These are phyloP conservation scores for Sporodiniella umbellata DNA, from an alignment of 371 early-diverging fungal genomes.

Conservation along the genomic window DNA sequence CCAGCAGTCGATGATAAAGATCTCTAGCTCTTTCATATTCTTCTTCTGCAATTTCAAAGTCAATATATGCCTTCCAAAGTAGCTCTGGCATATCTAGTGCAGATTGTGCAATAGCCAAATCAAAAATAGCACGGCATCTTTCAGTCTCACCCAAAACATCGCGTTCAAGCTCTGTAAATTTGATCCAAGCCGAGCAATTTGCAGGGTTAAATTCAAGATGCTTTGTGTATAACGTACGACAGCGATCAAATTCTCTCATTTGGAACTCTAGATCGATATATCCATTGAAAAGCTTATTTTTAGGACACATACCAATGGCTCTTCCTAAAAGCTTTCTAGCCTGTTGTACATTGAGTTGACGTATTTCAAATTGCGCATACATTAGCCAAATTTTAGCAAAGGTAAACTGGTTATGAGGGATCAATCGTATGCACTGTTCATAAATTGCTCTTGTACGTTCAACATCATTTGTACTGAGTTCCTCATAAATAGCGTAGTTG, in stretches of 20 bases:
- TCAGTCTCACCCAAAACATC: constrained; percentile 82
- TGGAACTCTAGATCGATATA: constrained; percentile 95
- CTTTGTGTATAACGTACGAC: constrained; percentile 84
- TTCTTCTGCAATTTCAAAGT: constrained; percentile 84
- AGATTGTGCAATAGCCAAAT: constrained; percentile 84
- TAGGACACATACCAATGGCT: constrained; percentile 85
- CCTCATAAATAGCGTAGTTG: constrained; percentile 95
- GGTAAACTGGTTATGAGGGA: constrained; percentile 93
- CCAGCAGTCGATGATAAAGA: constrained; percentile 82
- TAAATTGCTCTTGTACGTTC: constrained; percentile 88
- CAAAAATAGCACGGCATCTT: constrained; percentile 84
- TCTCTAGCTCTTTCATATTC: constrained; percentile 77
- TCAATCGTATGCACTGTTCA: constrained; percentile 72
- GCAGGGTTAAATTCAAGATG: constrained; percentile 83
- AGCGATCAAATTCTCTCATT: constrained; percentile 94
- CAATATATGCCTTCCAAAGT: constrained; percentile 96
- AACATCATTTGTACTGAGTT: constrained; percentile 77
- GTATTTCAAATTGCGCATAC: constrained; percentile 89
- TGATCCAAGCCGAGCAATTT: constrained; percentile 92
- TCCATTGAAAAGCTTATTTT: constrained; percentile 84
- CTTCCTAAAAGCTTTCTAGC: constrained; percentile 87
- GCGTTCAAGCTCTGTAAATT: constrained; percentile 88
- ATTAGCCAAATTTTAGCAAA: constrained; percentile 96
- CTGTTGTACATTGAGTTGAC: constrained; percentile 66
- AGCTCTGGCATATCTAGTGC: constrained; percentile 95